phyloP scores from a whole-genome alignment of 192 early-diverging fungal genomes.

The Linderina pennispora region DNA sequence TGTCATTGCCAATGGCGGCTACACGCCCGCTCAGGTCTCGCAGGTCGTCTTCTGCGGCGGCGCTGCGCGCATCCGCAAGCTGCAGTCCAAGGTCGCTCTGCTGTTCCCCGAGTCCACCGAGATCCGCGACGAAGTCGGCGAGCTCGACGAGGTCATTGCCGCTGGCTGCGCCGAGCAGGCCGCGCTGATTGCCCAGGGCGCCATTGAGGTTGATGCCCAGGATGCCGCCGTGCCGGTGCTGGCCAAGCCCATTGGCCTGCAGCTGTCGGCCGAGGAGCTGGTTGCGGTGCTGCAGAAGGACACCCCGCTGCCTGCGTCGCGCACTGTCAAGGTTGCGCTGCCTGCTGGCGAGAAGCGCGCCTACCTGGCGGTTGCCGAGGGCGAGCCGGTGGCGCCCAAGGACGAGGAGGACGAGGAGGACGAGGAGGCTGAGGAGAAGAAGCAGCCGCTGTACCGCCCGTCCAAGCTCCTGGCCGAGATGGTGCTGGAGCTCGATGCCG shows the following conservation, averaged over 20 bases:
- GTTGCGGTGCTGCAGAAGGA: slow-evolving; percentile 73
- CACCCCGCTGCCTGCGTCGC: slow-evolving; percentile 79
- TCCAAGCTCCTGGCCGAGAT: slow-evolving; percentile 42
- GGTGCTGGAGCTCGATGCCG: slow-evolving; percentile 33
- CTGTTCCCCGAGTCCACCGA: slow-evolving; percentile 66
- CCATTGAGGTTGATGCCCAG: slow-evolving; percentile 3
- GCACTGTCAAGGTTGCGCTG: slow-evolving; percentile 67
- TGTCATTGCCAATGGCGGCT: slow-evolving; percentile 59
- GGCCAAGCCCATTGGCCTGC: slow-evolving; percentile 71
- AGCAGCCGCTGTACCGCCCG: slow-evolving; percentile 25
- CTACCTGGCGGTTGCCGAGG: slow-evolving; percentile 82
- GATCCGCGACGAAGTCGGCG: slow-evolving; percentile 69
- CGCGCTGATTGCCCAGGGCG: slow-evolving; percentile 56
- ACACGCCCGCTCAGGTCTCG: slow-evolving; percentile 71
- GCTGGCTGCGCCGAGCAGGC: slow-evolving; percentile 89
- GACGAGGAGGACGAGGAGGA: slow-evolving; percentile 42
- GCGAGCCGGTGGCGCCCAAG: slow-evolving; percentile 52
- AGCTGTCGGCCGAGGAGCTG: slow-evolving; percentile 65
- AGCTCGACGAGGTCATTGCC: slow-evolving; percentile 91
- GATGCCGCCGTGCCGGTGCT: slow-evolving; percentile 26
- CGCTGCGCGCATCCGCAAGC: slow-evolving; percentile 76
- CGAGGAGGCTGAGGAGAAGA: slow-evolving; percentile 12
- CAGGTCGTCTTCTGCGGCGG: slow-evolving; percentile 90
- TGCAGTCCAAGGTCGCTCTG: slow-evolving; percentile 66
- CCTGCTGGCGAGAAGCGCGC: slow-evolving; percentile 53